Percentiles rank a stretch among this genome's conserved stretches.
Evolutionary conservation across 2,329 filamentous ascomycete species (phyloP).

Genomic region (Knoxdaviesia proteae): DNA sequence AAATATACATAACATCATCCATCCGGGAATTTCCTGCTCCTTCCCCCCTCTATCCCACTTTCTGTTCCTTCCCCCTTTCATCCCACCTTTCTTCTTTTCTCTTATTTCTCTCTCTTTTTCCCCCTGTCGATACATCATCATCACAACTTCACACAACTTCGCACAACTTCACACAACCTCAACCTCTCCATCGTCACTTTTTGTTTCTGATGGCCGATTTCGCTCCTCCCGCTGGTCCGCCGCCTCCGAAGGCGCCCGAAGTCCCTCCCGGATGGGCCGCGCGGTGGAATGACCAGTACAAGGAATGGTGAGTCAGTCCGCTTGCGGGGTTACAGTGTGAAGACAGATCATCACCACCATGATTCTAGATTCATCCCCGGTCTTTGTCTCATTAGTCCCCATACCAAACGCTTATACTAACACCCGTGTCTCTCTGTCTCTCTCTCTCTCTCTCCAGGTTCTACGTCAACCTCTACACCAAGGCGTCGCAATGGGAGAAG

Average conservation of each 20-base stretch:
- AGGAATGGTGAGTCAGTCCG: constrained; percentile 42
- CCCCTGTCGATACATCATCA: too few relatives aligned
- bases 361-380: not conserved
- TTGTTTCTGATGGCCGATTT: constrained; percentile 27
- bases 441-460: constrained; percentile 34
- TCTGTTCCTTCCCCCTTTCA: too few relatives aligned
- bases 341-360: constrained; percentile 3
- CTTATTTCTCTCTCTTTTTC: too few relatives aligned
- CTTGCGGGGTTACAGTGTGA: not conserved
- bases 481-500: constrained; percentile 77
- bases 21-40: too few relatives aligned
- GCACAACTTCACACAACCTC: not conserved
- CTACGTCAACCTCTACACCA: constrained; percentile 77
- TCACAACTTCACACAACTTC: not conserved
- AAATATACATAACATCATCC: too few relatives aligned
- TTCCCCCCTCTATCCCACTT: too few relatives aligned
- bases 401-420: not conserved
- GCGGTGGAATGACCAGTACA: constrained; percentile 73
- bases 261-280: constrained; percentile 52
- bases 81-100: too few relatives aligned
- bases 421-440: not conserved
- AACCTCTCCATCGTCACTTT: not conserved
- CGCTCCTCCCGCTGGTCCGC: constrained; percentile 29
- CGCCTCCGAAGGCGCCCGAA: constrained; percentile 43
- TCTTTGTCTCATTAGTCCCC: not conserved